Percentiles rank a stretch among this genome's conserved stretches.
These are phyloP conservation scores for Mycosarcoma maydis DNA, from an alignment of 1,284 basidiomycete species.

Conservation along the genomic window DNA sequence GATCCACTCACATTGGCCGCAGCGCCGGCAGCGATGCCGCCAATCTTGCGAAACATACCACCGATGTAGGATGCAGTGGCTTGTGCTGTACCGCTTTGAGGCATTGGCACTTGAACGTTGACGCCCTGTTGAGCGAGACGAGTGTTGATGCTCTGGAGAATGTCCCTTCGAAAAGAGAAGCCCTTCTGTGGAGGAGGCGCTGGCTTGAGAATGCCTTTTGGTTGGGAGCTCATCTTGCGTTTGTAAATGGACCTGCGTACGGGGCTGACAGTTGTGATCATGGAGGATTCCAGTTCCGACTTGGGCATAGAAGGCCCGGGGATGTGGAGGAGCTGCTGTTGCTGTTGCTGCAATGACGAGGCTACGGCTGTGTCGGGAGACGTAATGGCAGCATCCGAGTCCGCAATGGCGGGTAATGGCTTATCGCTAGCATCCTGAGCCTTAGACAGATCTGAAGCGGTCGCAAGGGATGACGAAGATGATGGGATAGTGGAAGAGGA, in stretches of 20 bases:
- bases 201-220: slow-evolving; percentile 60
- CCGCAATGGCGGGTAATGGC: slow-evolving; percentile 14
- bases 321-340: not conserved
- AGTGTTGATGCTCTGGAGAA: slow-evolving; percentile 60
- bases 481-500: not conserved
- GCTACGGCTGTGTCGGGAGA: slow-evolving; percentile 6
- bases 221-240: slow-evolving; percentile 32
- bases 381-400: not conserved
- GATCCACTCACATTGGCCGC: slow-evolving; percentile 41
- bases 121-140: slow-evolving; percentile 64
- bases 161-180: slow-evolving; percentile 60
- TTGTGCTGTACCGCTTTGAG: slow-evolving; percentile 45
- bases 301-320: slow-evolving; percentile 5
- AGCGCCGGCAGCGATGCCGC: slow-evolving; percentile 49
- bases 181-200: slow-evolving; percentile 55
- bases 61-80: slow-evolving; percentile 53
- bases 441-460: too few relatives aligned
- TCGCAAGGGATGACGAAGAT: not conserved
- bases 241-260: slow-evolving; percentile 49
- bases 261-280: slow-evolving; percentile 34
- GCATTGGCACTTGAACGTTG: slow-evolving; percentile 60
- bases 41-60: slow-evolving; percentile 56
- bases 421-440: slow-evolving; percentile 7
- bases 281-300: slow-evolving; percentile 19
- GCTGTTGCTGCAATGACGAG: slow-evolving; percentile 6